Base-by-base conservation (phyloP, 1,284 basidiomycete genomes). In the Singerocomus inundabilis region DNA sequence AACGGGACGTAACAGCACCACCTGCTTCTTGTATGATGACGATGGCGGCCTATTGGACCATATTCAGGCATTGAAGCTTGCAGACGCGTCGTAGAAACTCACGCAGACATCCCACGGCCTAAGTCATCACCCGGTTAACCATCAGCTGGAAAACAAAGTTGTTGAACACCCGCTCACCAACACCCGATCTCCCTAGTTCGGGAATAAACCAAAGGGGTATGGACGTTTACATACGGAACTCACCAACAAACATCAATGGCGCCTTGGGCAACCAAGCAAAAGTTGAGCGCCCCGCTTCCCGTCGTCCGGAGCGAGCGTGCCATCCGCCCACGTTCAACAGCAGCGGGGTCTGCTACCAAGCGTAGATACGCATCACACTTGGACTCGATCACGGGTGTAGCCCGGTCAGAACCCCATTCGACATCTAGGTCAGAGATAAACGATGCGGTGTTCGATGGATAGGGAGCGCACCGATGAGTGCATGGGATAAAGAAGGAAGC, bases 11-110 rank as follows among this genome's bases (percentile, higher is more conserved):
- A 10, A 91, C 82, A 30, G 86, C 71, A 13, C 89, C 84, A 9
- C 93, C 93, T 1, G 95, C 91, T 68, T 98, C 95, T 59, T 90
- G 79, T 1, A 91, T 88, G 59, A 98, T 93, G 54, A 95, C 84
- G 35, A 91, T 84, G 0, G 93, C 95, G 0, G 95, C 85, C 74
- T 85, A 65, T 3, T 60, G 13, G 12, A n/a, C 34, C 5, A 0
- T 0, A 8, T 29, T 52, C 44, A 42, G 25, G 41, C 33, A 16
- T 16, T 13, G 39, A 8, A 16, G 15, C 29, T 16, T 5, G 16
- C 8, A 35, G 24, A 49, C 10, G 3, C 24, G 5, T 42, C 33
- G 16, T 6, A 42, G 28, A 37, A 36, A 71, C 79, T 64, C 54
- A 81, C 91, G 57, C 86, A 91, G 42, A 93, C 85, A 67, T 93